phyloP scores from a whole-genome alignment of 495 filamentous ascomycete genomes.

The Talaromyces wortmannii region DNA sequence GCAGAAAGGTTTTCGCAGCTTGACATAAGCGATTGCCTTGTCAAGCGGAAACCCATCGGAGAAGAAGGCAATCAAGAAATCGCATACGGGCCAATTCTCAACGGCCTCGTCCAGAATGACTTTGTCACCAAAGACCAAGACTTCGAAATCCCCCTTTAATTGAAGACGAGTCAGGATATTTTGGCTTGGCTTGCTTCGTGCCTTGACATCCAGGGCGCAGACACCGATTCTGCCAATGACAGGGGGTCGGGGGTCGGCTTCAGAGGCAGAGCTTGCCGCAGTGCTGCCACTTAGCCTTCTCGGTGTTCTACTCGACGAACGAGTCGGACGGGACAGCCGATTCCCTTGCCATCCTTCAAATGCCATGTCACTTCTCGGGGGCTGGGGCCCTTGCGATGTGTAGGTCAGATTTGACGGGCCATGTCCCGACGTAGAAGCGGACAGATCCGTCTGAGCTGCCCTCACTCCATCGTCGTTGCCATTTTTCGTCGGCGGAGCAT shows the following conservation, averaged over 20 bases:
- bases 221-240: conserved; percentile 71
- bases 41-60: conserved; percentile 95
- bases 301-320: conserved; percentile 67
- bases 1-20: conserved; percentile 87
- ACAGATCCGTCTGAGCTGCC: background rate
- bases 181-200: conserved; percentile 88
- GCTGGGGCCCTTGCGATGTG: background rate
- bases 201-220: conserved; percentile 93
- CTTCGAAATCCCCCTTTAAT: conserved; percentile 86
- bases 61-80: conserved; percentile 97
- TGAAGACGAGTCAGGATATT: conserved; percentile 93
- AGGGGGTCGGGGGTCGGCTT: conserved; percentile 23
- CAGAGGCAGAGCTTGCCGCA: conserved; percentile 57
- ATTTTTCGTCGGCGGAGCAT: background rate
- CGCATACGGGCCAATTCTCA: conserved; percentile 59
- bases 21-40: conserved; percentile 92
- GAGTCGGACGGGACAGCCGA: conserved; percentile 35
- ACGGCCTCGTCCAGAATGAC: conserved; percentile 89
- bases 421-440: background rate
- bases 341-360: conserved; percentile 14
- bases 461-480: background rate
- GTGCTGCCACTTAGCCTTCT: conserved; percentile 73
- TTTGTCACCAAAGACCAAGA: conserved; percentile 96
- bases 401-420: background rate
- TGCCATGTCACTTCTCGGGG: conserved; percentile 8